Evolutionary conservation across 1,139 yeast genomes (phyloP).

Genomic region (Yamadazyma mexicana): DNA sequence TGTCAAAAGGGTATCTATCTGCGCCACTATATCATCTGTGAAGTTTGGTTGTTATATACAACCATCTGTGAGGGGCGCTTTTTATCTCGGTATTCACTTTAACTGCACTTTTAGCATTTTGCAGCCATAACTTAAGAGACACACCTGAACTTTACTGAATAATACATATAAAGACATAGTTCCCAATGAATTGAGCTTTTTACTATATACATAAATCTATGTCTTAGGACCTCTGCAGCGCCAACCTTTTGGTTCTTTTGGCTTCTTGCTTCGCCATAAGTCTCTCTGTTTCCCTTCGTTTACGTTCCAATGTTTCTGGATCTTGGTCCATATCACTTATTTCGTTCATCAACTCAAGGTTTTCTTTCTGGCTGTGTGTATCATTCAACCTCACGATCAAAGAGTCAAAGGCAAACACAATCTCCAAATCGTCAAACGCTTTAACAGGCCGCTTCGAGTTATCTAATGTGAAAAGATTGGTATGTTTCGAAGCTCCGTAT

Average conservation of each 20-base stretch:
- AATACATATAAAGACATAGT: too few species aligned
- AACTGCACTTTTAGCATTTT: too few species aligned
- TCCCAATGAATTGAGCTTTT: neutral
- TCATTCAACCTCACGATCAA: conserved; percentile 32
- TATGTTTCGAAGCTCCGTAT: conserved; percentile 17
- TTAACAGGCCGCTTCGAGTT: conserved; percentile 12
- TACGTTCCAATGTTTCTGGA: conserved; percentile 19
- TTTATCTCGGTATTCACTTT: too few species aligned
- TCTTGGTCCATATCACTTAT: conserved; percentile 19
- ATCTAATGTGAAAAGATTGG: conserved; percentile 29
- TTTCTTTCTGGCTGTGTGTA: conserved; percentile 18
- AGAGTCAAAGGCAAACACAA: conserved; percentile 45
- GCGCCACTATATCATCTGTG: too few species aligned
- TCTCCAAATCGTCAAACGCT: conserved; percentile 30
- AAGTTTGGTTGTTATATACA: too few species aligned
- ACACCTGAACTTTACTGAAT: too few species aligned
- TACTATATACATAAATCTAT: too few species aligned
- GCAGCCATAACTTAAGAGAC: too few species aligned
- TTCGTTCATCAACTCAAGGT: conserved; percentile 15
- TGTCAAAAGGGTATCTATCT: too few species aligned
- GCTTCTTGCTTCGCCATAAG: conserved; percentile 35
- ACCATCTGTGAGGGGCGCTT: too few species aligned
- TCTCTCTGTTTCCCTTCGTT: conserved; percentile 24
- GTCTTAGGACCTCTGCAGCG: conserved; percentile 12
- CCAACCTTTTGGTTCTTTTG: conserved; percentile 33